Evolutionary conservation across 2,329 filamentous ascomycete species (phyloP).

Genomic region (Aureobasidium sp.): DNA sequence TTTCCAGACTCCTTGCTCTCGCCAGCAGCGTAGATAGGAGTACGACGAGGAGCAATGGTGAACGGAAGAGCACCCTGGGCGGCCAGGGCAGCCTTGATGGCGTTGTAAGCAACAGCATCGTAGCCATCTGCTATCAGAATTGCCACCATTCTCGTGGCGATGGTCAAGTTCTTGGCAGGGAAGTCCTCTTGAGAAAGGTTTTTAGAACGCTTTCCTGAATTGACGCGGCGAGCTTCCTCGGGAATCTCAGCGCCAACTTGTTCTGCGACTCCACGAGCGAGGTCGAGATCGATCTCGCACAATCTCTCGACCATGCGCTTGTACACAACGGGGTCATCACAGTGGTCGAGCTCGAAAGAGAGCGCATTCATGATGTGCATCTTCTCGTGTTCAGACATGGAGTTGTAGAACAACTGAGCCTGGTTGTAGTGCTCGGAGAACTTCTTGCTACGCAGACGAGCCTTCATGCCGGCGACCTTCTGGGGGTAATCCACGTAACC

Average conservation of each 20-base stretch:
- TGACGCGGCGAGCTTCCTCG: slow-evolving; percentile 42
- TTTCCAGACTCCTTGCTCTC: slow-evolving; percentile 44
- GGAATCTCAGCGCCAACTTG: slow-evolving; percentile 59
- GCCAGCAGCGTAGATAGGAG: slow-evolving; percentile 54
- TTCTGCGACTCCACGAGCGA: slow-evolving; percentile 61
- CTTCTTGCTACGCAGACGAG: slow-evolving; percentile 59
- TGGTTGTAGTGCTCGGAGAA: slow-evolving; percentile 72
- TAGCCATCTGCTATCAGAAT: slow-evolving; percentile 74
- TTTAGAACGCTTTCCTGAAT: slow-evolving; percentile 60
- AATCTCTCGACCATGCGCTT: slow-evolving; percentile 60
- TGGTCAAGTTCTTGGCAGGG: slow-evolving; percentile 53
- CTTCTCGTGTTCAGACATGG: slow-evolving; percentile 58
- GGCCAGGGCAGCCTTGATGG: slow-evolving; percentile 54
- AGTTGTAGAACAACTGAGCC: slow-evolving; percentile 78
- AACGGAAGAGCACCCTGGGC: slow-evolving; percentile 59
- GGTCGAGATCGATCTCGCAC: slow-evolving; percentile 60
- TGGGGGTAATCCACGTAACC: slow-evolving; percentile 61
- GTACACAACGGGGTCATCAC: slow-evolving; percentile 70
- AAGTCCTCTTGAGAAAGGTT: slow-evolving; percentile 63
- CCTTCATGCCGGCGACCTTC: slow-evolving; percentile 62
- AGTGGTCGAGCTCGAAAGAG: slow-evolving; percentile 69
- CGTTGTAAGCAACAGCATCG: slow-evolving; percentile 56
- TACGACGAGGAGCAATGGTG: slow-evolving; percentile 62
- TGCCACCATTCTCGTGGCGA: slow-evolving; percentile 62
- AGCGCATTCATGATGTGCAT: slow-evolving; percentile 52